Conservation (phyloP, 306 rosid species). For the Prunus mira region DNA sequence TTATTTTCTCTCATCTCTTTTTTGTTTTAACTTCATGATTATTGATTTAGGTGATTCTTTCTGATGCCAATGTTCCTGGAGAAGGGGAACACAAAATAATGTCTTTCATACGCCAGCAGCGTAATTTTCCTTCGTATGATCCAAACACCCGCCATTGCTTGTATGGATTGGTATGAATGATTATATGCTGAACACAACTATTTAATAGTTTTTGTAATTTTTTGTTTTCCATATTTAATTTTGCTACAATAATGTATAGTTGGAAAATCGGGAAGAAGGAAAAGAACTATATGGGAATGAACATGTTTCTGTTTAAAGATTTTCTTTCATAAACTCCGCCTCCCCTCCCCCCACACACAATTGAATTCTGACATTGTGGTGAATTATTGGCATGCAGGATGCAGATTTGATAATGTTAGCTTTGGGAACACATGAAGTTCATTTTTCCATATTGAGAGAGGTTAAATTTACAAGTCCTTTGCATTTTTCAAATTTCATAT, state of each 20-base stretch:
- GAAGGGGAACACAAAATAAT: slow-evolving; percentile 70
- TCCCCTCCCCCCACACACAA: too few species aligned
- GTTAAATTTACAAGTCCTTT: slow-evolving; percentile 6
- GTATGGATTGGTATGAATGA: slow-evolving; percentile 49
- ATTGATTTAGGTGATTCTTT: neutral
- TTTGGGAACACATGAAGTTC: slow-evolving; percentile 53
- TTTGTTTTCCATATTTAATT: too few species aligned
- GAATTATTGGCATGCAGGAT: slow-evolving; percentile 37
- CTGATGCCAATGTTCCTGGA: slow-evolving; percentile 38
- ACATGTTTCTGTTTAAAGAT: too few species aligned
- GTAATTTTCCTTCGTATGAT: slow-evolving; percentile 31
- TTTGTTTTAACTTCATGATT: neutral
- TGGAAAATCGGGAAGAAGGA: neutral
- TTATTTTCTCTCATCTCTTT: neutral
- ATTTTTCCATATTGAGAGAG: slow-evolving; percentile 68
- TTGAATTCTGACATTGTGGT: too few species aligned
- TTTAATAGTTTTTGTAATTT: neutral
- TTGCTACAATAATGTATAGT: neutral
- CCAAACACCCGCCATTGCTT: slow-evolving; percentile 53
- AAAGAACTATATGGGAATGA: neutral
- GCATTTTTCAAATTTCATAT: neutral
- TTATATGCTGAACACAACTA: neutral
- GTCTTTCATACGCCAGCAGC: slow-evolving; percentile 40
- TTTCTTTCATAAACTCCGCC: too few species aligned
- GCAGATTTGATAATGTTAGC: slow-evolving; percentile 61